Evolutionary conservation across 352 stramenopile genomes (phyloP), one percentile per base, ranked within the genome.

Genomic region (Pythium dissotocum): DNA sequence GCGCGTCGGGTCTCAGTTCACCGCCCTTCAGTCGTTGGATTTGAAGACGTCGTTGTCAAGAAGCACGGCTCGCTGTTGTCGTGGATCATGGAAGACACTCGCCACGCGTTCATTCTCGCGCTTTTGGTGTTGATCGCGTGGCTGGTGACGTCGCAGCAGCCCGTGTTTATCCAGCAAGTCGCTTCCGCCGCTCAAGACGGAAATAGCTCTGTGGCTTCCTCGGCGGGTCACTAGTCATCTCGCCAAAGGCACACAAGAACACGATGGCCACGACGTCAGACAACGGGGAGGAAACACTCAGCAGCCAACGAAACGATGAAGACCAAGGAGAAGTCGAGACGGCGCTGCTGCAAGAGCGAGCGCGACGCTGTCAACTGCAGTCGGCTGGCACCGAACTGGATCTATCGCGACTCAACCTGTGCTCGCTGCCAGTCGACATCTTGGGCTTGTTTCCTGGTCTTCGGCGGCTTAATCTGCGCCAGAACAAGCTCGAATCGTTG

Each of bases 21-120:
- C 32, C n/a, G 42, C 12, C 7, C 10, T 21, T 8, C 32, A 21
- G 16, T 52, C 35, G n/a, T 26, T 18, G 18, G 21, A 6, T 13
- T 44, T 13, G n/a, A 54, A 5, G 70, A 58, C 6, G 61, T 66
- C 16, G 66, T 65, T 10, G 78, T 72, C 13, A 75, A 87, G 55
- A 92, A 91, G 69, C 78, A 86, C 21, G 86, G 79, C 8, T 94
- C 86, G 8, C 62, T 94, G 28, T 58, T 92, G 16, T 76, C 77
- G 1, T 94, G 86, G 86, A 64, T 91, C 54, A 64, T 73, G 12
- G 84, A 92, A 60, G 86, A 94, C 66, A 54, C 78, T 42, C 80
- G 84, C n/a, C 83, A 94, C 52, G 76, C 77, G 10, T 53, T 89
- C 26, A 91, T 94, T 58, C 60, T 77, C 9, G 57, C 78, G 4